Evolutionary conservation across 768 basidiomycete species (phyloP), one percentile per base, ranked within the genome.

Genomic region (Pholiota microspora): DNA sequence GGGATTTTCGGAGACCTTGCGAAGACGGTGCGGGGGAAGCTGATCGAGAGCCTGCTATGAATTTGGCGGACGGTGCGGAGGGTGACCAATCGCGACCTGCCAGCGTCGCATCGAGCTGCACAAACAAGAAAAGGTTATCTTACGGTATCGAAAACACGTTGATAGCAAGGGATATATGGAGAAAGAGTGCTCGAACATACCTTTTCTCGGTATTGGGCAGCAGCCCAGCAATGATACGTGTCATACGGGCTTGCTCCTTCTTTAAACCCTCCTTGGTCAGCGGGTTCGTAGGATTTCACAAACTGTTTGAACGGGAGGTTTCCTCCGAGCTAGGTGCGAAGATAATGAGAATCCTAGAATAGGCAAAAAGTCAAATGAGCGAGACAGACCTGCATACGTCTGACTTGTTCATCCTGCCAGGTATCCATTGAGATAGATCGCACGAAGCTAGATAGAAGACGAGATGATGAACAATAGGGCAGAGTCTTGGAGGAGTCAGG

Each of bases 341-440:
- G 12, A 23, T 23, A 7, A 34, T 52, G n/a, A 40, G 29, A 42
- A 44, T 52, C 40, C 40, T 23, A 31, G 31, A 28, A 42, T 21
- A 24, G 29, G 31, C 7, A 29, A 31, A 29, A 25, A 13, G 42
- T 2, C 21, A 38, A 27, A 23, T 38, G 35, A 45, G 45, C 53
- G n/a, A n/a, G n/a, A n/a, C 75, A 49, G 46, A 94, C 93, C 84
- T 90, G 86, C 94, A 99, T 98, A 59, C 91, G 81, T 64, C 69
- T 85, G 59, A 93, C 74, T 70, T 97, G 94, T 55, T 95, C 92
- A 32, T 85, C 82, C 60, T 90, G 87, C 93, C 94, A 97, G 60
- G 93, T 89, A 72, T 97, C 95, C 95, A 97, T 98, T 51, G 94
- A 94, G 59, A 94, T 84, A 36, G 91, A 93, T 67, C 94, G 81